Evolutionary conservation across 2,329 filamentous ascomycete genomes (phyloP), one percentile per base, ranked within the genome.

Genomic region (Ophiostoma sp.): DNA sequence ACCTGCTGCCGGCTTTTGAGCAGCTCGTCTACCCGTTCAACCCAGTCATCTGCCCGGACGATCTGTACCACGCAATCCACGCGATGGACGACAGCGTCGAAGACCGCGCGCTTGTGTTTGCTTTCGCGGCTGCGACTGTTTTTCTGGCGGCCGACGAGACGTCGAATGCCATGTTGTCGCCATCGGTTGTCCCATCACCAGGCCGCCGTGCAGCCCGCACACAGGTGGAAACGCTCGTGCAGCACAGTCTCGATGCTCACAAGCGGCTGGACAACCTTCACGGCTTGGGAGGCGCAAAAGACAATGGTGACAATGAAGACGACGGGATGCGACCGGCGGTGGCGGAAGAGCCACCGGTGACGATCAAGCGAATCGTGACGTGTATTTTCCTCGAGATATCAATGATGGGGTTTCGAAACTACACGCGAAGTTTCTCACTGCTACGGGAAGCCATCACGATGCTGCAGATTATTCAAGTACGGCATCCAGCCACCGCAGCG

Each of bases 321-420:
- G 39, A 12, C 11, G 39, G 9, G 9, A 9, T 42, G 39, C 9
- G 39, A 12, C 39, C 39, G 9, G 39, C 15, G 39, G 9, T 42
- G 39, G 39, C 39, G 11, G 39, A 42, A 42, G 39, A 42, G 15
- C 39, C 39, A 12, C 39, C 39, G 39, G 39, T 42, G 9, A 42
- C 39, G 9, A 80, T 86, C 42, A 82, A 84, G 73, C 81, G 84
- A 55, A 82, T 85, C 15, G 84, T 87, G 81, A 85, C 84, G 25
- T 85, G 83, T 55, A 80, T 88, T 64, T 88, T 87, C 75, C 82
- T 87, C 48, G 84, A 88, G 75, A 87, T 87, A 73, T 85, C 82
- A 76, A 81, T 85, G 50, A 85, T 42, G 39, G 39, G 39, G 2
- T 87, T 82, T 83, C 82, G 3, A 80, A 87, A 45, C 82, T 82